A percentile compares a stretch with the other conserved stretches of the same genome.
Evolutionary conservation across 75 land plant genomes (phyloP).

Genomic region (Isoetes taiwanensis): DNA sequence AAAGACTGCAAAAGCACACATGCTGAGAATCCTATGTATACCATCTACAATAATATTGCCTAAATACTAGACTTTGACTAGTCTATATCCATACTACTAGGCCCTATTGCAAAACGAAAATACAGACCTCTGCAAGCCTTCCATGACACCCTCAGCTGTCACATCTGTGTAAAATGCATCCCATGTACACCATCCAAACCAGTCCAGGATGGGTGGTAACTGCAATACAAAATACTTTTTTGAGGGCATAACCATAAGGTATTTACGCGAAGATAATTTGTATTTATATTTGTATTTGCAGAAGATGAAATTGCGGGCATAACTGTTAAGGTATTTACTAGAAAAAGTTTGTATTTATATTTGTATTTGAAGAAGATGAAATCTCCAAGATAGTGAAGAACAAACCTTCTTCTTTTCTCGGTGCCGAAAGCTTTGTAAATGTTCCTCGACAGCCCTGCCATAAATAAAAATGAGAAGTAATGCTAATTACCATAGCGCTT

Average conservation of each 20-base stretch:
- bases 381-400: neutral
- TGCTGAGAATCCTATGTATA: too few species aligned
- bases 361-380: neutral
- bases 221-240: neutral
- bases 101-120: neutral
- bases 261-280: too few species aligned
- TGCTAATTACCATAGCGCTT: neutral
- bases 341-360: neutral
- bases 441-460: neutral
- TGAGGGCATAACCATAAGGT: too few species aligned
- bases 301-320: too few species aligned
- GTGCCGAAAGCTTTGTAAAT: neutral
- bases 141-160: neutral
- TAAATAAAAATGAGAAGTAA: neutral
- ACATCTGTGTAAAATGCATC: conserved; percentile 7
- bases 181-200: conserved; percentile 8
- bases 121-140: neutral
- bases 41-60: neutral
- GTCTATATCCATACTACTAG: neutral
- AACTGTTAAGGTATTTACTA: neutral
- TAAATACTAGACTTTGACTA: neutral
- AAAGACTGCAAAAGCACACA: neutral
- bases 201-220: conserved; percentile 1
- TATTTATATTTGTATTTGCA: too few species aligned
- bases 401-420: neutral